These are phyloP conservation scores for Monascus ruber DNA, from an alignment of 2,329 filamentous ascomycete genomes.

Conservation along the genomic window DNA sequence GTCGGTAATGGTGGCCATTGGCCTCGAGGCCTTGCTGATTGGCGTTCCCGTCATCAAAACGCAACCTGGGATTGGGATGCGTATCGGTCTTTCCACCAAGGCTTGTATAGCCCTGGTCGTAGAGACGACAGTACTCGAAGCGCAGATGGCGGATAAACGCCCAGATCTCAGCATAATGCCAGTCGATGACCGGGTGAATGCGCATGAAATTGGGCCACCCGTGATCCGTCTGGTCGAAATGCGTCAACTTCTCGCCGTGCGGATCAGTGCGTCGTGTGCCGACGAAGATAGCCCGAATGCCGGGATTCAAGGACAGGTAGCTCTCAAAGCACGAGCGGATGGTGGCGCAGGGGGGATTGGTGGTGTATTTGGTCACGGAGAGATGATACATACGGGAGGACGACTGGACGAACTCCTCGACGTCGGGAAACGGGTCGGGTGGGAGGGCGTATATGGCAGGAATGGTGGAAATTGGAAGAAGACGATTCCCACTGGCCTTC, in stretches of 20 bases:
- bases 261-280: conserved; percentile 87
- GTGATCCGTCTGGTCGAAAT: conserved; percentile 78
- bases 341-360: conserved; percentile 40
- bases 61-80: conserved; percentile 70
- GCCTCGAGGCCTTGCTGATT: conserved; percentile 13
- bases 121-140: conserved; percentile 75
- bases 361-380: conserved; percentile 59
- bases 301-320: conserved; percentile 48
- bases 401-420: conserved; percentile 68
- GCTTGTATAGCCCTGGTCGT: conserved; percentile 82
- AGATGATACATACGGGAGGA: conserved; percentile 63
- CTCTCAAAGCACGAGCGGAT: conserved; percentile 72
- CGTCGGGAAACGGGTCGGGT: conserved; percentile 69
- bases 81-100: conserved; percentile 87
- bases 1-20: conserved; percentile 42
- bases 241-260: conserved; percentile 64
- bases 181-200: conserved; percentile 91
- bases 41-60: conserved; percentile 10
- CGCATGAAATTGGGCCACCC: conserved; percentile 91
- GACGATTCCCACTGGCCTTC: conserved; percentile 2
- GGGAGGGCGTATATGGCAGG: conserved; percentile 86
- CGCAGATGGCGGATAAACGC: conserved; percentile 61
- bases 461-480: conserved; percentile 30
- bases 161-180: conserved; percentile 95
- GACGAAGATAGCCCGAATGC: conserved; percentile 69